phyloP scores from a whole-genome alignment of 108 stramenopile species.

The Skeletonema tropicum region DNA sequence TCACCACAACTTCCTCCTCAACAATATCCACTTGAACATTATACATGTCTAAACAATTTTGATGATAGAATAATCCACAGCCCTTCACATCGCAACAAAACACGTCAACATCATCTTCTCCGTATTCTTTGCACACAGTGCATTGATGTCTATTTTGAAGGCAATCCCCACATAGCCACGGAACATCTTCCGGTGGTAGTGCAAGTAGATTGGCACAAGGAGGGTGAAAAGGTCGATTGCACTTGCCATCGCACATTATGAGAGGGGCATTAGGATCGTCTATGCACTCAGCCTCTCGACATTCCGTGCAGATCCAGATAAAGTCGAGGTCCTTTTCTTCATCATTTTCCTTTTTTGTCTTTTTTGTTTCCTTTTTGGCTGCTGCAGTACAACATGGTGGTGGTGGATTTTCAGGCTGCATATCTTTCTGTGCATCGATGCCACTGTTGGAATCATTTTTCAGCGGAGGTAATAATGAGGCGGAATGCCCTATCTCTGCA shows the following conservation, averaged over 20 bases:
- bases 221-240: conserved; percentile 74
- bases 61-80: conserved; percentile 80
- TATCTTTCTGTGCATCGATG: not conserved
- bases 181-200: conserved; percentile 59
- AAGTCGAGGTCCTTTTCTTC: conserved; percentile 49
- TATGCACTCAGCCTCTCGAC: conserved; percentile 59
- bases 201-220: conserved; percentile 73
- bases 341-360: conserved; percentile 25
- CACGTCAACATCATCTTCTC: conserved; percentile 66
- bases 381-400: not conserved
- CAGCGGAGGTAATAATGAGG: too few species aligned
- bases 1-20: conserved; percentile 17
- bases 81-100: conserved; percentile 52
- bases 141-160: conserved; percentile 53
- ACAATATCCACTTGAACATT: conserved; percentile 53
- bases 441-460: not conserved
- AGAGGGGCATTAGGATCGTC: conserved; percentile 41
- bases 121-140: conserved; percentile 68
- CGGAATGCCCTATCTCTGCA: too few species aligned
- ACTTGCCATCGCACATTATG: conserved; percentile 75
- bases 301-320: conserved; percentile 73
- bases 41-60: conserved; percentile 59
- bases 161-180: conserved; percentile 79
- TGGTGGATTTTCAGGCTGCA: not conserved
- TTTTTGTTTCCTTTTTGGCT: not conserved